Conservation (phyloP, 208 protist genomes). For the Leishmania turanica region DNA sequence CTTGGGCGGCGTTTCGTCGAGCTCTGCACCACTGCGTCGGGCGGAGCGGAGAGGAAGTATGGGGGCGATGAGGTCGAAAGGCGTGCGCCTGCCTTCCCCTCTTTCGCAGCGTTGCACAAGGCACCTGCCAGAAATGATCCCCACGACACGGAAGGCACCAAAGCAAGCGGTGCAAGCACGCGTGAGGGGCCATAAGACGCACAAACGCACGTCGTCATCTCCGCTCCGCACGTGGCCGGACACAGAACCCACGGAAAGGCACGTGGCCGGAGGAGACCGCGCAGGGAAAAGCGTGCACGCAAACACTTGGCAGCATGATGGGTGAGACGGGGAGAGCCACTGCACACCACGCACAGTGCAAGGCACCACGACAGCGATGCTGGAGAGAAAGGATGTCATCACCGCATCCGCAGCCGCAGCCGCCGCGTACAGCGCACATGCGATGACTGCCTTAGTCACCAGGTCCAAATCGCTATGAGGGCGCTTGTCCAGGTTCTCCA, state of each 20-base stretch:
- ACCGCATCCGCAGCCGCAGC: background rate
- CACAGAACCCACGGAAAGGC: background rate
- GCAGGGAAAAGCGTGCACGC: background rate
- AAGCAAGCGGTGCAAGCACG: background rate
- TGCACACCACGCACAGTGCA: background rate
- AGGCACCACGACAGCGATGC: background rate
- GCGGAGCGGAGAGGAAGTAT: background rate
- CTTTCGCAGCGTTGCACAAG: background rate
- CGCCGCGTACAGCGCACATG: background rate
- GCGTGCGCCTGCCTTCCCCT: background rate
- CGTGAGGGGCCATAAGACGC: background rate
- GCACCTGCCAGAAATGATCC: background rate
- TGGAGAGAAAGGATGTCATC: background rate
- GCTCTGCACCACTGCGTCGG: no score
- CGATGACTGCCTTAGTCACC: background rate
- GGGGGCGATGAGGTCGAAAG: background rate
- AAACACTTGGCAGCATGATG: background rate
- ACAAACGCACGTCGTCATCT: background rate
- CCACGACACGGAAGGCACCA: background rate
- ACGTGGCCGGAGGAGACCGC: background rate
- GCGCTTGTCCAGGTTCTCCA: background rate
- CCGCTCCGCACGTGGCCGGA: background rate
- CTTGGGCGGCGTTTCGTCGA: no score
- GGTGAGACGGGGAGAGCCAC: background rate
- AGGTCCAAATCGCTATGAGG: background rate